These are phyloP conservation scores for Corylus avellana DNA, from an alignment of 306 rosid genomes.

Conservation along the genomic window DNA sequence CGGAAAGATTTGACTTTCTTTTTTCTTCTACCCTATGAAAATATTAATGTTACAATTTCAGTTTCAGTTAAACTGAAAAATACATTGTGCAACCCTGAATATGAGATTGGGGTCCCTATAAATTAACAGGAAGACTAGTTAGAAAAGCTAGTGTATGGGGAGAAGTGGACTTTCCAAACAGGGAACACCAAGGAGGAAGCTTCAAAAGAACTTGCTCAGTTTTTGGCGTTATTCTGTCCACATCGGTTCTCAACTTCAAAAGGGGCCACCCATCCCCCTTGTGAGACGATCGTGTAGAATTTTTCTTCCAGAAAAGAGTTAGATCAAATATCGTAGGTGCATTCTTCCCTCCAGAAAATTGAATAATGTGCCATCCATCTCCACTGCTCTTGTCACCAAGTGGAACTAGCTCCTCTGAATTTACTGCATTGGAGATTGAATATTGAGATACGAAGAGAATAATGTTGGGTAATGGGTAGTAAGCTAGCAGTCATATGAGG, in stretches of 20 bases:
- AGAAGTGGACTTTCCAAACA: conserved; percentile 90
- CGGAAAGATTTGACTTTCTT: neutral
- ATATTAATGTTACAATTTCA: neutral
- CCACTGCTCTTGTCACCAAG: conserved; percentile 46
- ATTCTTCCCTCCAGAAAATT: conserved; percentile 79
- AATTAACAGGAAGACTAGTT: conserved; percentile 57
- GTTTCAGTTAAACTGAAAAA: neutral
- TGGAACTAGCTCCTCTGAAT: conserved; percentile 59
- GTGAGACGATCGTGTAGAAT: conserved; percentile 28
- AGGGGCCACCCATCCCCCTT: conserved; percentile 38
- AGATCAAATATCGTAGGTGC: conserved; percentile 62
- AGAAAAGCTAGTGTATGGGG: conserved; percentile 76
- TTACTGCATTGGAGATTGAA: conserved; percentile 40
- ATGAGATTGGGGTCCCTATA: conserved; percentile 38
- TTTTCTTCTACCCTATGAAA: neutral
- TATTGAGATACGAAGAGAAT: conserved; percentile 6
- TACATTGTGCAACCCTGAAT: neutral
- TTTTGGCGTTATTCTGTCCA: conserved; percentile 55
- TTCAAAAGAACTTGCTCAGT: conserved; percentile 57
- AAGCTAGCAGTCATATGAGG: conserved; percentile 9
- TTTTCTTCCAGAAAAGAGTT: conserved; percentile 57
- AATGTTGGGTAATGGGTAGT: neutral
- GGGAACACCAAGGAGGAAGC: conserved; percentile 89
- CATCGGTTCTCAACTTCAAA: conserved; percentile 83
- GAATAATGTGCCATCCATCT: conserved; percentile 81